Percentiles rank a stretch among this genome's conserved stretches.
Conservation (phyloP, 345 rosid species). For the Gossypium bickii region DNA sequence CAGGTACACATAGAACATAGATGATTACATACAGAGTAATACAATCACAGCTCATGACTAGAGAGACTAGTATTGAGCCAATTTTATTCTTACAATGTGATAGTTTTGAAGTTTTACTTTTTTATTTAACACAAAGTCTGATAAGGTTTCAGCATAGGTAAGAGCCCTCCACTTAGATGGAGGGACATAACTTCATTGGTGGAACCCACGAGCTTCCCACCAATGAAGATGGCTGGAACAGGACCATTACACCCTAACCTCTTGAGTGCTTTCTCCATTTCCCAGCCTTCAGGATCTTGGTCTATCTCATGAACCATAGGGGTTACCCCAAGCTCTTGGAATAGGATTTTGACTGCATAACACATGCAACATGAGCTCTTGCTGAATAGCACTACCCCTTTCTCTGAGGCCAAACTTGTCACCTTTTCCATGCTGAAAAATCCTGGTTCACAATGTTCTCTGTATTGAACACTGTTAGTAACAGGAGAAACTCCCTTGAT, state of each 20-base stretch:
- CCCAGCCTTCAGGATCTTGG: constrained; percentile 66
- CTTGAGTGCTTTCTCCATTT: constrained; percentile 66
- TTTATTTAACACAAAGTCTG: constrained; percentile 36
- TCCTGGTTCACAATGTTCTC: constrained; percentile 6
- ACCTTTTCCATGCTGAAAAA: constrained; percentile 55
- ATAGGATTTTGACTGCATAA: constrained; percentile 63
- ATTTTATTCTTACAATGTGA: constrained; percentile 27
- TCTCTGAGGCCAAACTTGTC: constrained; percentile 54
- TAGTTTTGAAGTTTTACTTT: not conserved
- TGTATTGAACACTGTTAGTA: not conserved
- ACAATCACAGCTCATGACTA: constrained; percentile 16
- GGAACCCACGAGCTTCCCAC: constrained; percentile 65
- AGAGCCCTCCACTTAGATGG: constrained; percentile 63
- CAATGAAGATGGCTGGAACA: constrained; percentile 71
- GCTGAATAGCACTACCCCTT: constrained; percentile 74
- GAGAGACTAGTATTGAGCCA: constrained; percentile 23
- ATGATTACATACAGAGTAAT: constrained; percentile 20
- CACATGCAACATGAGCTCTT: constrained; percentile 81
- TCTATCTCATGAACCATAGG: constrained; percentile 66
- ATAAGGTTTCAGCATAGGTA: constrained; percentile 60
- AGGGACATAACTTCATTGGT: constrained; percentile 85
- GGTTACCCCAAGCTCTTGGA: constrained; percentile 63
- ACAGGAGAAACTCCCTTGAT: constrained; percentile 14
- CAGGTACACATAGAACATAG: constrained; percentile 10
- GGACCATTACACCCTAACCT: constrained; percentile 61